Conservation (phyloP, 2,329 filamentous ascomycete genomes). For the Pseudogymnoascus sp. region DNA sequence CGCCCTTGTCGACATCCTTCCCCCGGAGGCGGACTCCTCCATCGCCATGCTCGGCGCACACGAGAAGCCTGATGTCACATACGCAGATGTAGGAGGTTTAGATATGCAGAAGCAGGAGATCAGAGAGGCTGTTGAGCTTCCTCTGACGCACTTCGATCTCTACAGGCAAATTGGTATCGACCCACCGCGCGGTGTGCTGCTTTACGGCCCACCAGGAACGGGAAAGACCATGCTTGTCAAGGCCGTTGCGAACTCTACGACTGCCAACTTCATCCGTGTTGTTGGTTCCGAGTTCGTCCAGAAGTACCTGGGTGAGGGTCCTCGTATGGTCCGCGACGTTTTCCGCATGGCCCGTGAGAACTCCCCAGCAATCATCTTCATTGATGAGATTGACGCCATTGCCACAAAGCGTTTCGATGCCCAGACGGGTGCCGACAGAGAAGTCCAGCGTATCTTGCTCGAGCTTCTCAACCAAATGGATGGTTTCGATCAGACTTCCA, state of each 20-base stretch:
- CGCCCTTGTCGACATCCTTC: slow-evolving; percentile 94
- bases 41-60: slow-evolving; percentile 96
- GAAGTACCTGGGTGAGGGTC: slow-evolving; percentile 95
- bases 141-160: slow-evolving; percentile 92
- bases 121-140: slow-evolving; percentile 91
- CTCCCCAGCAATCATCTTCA: slow-evolving; percentile 97
- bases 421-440: slow-evolving; percentile 93
- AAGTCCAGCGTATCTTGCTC: slow-evolving; percentile 96
- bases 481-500: slow-evolving; percentile 96
- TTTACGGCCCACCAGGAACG: slow-evolving; percentile 92
- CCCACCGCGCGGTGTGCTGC: slow-evolving; percentile 86
- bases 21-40: slow-evolving; percentile 96
- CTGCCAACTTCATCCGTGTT: slow-evolving; percentile 95
- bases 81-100: slow-evolving; percentile 92
- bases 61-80: slow-evolving; percentile 97
- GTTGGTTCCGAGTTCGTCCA: slow-evolving; percentile 98
- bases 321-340: slow-evolving; percentile 97
- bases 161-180: slow-evolving; percentile 99
- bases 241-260: slow-evolving; percentile 96
- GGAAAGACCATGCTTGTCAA: slow-evolving; percentile 98
- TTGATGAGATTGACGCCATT: slow-evolving; percentile 98
- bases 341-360: slow-evolving; percentile 99
- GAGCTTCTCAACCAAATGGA: slow-evolving; percentile 99
- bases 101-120: slow-evolving; percentile 99
- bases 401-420: slow-evolving; percentile 99